Evolutionary conservation across 257 asterid genomes (phyloP), one percentile per base, ranked within the genome.

Genomic region (Agastache rugosa): DNA sequence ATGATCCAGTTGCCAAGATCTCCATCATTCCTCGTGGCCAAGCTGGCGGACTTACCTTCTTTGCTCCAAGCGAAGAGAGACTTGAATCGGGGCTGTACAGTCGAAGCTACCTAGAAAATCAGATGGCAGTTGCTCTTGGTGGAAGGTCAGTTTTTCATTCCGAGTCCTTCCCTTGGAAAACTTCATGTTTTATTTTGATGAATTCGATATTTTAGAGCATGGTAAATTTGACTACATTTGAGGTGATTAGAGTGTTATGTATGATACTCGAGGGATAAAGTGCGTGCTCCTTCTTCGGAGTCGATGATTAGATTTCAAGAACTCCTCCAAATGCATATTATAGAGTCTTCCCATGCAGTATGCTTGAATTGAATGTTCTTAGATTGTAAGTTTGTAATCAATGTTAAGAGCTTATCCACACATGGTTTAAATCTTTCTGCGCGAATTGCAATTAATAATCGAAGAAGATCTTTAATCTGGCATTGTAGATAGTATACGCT

Each of bases 21-120:
- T 95, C 99, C 15, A 95, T 95, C 73, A 92, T 95, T 79, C 99
- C 99, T 25, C 99, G 99, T 61, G 99, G 99, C 73, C 99, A 95
- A 80, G 99, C 99, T 7, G 99, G 99, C 25, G 99, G 99, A 7
- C 97, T 95, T 37, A 95, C 98, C 58, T 95, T 95, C 73, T 95
- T 95, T 55, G 99, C 99, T 66, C 98, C 99, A 11, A 95, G 99
- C 74, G 99, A 95, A 80, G 99, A 95, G 86, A 87, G 99, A 79
- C 96, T 95, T 5, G 99, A 95, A 80, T 95, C 98, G 0, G 99
- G 98, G 19, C 73, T 95, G 73, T 95, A 95, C 88, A 92, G 99
- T 78, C 84, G 97, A 79, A 95, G 98, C 87, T 92, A 95, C 91
- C 82, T 92, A 10, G 99, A 95, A 82, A 95, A 92, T 85, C 99